phyloP scores from a whole-genome alignment of 2,329 filamentous ascomycete genomes.

The Scedosporium aurantiacum region DNA sequence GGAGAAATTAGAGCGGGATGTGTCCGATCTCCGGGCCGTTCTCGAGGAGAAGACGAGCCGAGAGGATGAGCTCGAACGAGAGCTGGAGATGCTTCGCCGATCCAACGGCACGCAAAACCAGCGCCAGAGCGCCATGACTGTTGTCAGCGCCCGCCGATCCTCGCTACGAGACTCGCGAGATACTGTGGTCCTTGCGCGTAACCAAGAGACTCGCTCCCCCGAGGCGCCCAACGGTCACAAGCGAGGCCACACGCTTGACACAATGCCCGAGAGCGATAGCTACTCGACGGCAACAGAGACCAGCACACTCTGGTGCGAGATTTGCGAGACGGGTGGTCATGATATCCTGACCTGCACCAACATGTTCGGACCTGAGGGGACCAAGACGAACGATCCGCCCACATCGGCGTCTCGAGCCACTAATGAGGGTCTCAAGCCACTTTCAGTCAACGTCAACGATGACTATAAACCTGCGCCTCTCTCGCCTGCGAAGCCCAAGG shows the following conservation, averaged over 20 bases:
- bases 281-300: constrained; percentile 62
- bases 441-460: constrained; percentile 18
- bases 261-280: constrained; percentile 60
- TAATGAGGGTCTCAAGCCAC: constrained; percentile 25
- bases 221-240: constrained; percentile 30
- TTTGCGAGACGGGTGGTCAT: constrained; percentile 84
- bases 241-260: constrained; percentile 47
- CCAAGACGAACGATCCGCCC: constrained; percentile 3
- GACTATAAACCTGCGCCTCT: constrained; percentile 44
- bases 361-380: constrained; percentile 55
- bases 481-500: constrained; percentile 34
- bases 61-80: constrained; percentile 78
- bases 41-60: constrained; percentile 61
- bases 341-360: constrained; percentile 91
- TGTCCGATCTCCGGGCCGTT: constrained; percentile 63
- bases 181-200: constrained; percentile 48
- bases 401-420: constrained; percentile 9
- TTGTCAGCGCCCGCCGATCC: constrained; percentile 39
- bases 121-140: constrained; percentile 33
- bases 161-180: constrained; percentile 56
- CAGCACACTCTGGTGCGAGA: constrained; percentile 80
- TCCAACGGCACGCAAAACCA: constrained; percentile 22
- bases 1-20: constrained; percentile 68
- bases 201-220: constrained; percentile 33
- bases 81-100: constrained; percentile 57